Evolutionary conservation across 2,329 filamentous ascomycete genomes (phyloP).

Genomic region (Intubia oerlemansii): DNA sequence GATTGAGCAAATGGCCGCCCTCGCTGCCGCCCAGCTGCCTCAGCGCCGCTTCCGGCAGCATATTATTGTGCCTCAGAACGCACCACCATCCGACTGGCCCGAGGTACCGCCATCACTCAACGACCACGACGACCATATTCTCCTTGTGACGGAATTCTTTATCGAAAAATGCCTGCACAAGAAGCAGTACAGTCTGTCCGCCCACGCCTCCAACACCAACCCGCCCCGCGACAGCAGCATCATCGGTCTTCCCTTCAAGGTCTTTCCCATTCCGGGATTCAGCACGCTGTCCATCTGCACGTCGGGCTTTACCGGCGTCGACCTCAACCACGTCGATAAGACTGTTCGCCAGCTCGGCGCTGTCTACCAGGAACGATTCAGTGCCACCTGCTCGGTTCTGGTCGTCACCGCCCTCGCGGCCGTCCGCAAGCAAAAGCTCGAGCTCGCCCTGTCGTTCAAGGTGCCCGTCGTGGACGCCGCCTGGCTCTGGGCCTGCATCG

Average conservation of each 20-base stretch:
- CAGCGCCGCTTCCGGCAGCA: constrained; percentile 19
- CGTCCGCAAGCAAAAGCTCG: constrained; percentile 54
- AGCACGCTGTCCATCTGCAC: constrained; percentile 51
- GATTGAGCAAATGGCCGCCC: constrained; percentile 18
- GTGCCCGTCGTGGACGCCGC: constrained; percentile 63
- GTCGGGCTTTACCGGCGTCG: constrained; percentile 64
- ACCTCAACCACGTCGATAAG: constrained; percentile 68
- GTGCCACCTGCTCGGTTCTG: constrained; percentile 49
- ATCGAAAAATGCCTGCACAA: constrained; percentile 71
- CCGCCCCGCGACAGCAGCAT: constrained; percentile 30
- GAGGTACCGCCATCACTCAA: too few relatives aligned
- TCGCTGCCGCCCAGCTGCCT: constrained; percentile 8
- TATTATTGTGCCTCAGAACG: constrained; percentile 31
- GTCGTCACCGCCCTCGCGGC: constrained; percentile 40
- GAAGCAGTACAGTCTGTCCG: constrained; percentile 48
- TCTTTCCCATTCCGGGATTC: constrained; percentile 50
- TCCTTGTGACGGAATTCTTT: constrained; percentile 73
- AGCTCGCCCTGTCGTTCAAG: constrained; percentile 50
- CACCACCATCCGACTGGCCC: constrained; percentile 14
- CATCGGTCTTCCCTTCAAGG: constrained; percentile 55
- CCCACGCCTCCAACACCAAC: constrained; percentile 22
- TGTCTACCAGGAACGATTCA: constrained; percentile 59
- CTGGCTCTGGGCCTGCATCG: constrained; percentile 74
- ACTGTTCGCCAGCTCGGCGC: constrained; percentile 58
- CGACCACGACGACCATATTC: constrained; percentile 16